Conservation (phyloP, 352 stramenopile genomes). For the Phytopythium montanum region DNA sequence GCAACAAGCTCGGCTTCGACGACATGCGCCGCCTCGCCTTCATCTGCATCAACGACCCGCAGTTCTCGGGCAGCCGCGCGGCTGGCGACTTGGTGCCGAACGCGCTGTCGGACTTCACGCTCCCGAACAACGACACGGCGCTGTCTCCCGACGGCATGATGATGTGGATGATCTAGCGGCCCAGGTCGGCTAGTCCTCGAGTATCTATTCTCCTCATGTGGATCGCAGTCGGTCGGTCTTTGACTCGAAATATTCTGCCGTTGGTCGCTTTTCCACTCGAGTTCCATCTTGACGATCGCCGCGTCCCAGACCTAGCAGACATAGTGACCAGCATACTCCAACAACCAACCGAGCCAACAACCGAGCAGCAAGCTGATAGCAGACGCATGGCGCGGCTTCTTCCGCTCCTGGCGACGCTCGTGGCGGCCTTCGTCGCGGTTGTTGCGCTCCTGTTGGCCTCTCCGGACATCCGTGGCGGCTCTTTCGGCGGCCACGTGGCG, state of each 20-base stretch:
- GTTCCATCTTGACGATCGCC: no score
- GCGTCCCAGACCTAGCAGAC: no score
- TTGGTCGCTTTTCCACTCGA: background rate
- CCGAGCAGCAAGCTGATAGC: background rate
- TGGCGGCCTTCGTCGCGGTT: background rate
- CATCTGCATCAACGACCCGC: slow-evolving; percentile 80
- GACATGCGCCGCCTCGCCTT: slow-evolving; percentile 75
- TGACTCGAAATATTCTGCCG: background rate
- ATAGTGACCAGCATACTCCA: background rate
- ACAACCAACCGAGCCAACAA: background rate
- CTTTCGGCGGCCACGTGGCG: background rate
- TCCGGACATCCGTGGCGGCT: background rate
- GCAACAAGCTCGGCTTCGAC: slow-evolving; percentile 73
- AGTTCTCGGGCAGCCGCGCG: slow-evolving; percentile 51
- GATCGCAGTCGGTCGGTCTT: background rate
- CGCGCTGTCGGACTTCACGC: slow-evolving; percentile 62
- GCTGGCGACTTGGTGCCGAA: slow-evolving; percentile 50
- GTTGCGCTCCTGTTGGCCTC: background rate
- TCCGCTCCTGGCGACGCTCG: background rate
- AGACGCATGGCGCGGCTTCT: background rate
- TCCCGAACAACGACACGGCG: slow-evolving; percentile 44
- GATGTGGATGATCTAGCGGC: slow-evolving; percentile 81
- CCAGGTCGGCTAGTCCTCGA: no score
- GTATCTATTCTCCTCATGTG: background rate
- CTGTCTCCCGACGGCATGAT: slow-evolving; percentile 80